Evolutionary conservation across 2,329 filamentous ascomycete species (phyloP), one percentile per base, ranked within the genome.

Genomic region (Fusarium lateritium): DNA sequence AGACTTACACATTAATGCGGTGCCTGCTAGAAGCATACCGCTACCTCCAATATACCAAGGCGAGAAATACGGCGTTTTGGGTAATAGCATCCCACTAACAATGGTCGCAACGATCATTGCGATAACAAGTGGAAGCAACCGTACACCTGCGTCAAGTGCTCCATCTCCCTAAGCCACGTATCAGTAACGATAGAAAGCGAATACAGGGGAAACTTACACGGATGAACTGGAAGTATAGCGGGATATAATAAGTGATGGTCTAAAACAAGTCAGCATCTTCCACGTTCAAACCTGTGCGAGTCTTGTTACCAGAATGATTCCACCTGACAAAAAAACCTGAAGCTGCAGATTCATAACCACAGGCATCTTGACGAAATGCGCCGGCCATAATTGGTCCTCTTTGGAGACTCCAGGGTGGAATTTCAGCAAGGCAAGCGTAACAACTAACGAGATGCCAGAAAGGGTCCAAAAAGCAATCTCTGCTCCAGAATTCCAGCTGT

Each of bases 151-250:
- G 1, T 59, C 51, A 7, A 59, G 56, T 1, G 56, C 40, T 4
- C 42, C 51, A 5, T 59, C 56, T 1, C 56, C 56, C 56, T 59
- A 1, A 4, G 2, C 5, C 3, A 5, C 0, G 5, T 13, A 8
- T 59, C 1, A 59, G 34, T 22, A 10, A 0, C 0, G 1, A 13
- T 14, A 3, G 3, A 31, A 13, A 31, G 28, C 4, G 28, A 11
- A 13, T 13, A 31, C 10, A 31, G 4, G 4, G 10, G 10, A 10
- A 31, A 31, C 28, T 11, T 17, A 56, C 56, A 9, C 44, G 44
- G 5, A 59, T 47, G 17, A 59, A 59, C 7, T 59, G 56, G 6
- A 56, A 59, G 13, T 59, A 59, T 5, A 59, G 0, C 1, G 56
- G 42, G 3, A 59, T 31, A 3, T 42, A 59, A 9, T 57, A 59